phyloP scores from a whole-genome alignment of 176 grass and related monocot genomes.

The Zea mays region DNA sequence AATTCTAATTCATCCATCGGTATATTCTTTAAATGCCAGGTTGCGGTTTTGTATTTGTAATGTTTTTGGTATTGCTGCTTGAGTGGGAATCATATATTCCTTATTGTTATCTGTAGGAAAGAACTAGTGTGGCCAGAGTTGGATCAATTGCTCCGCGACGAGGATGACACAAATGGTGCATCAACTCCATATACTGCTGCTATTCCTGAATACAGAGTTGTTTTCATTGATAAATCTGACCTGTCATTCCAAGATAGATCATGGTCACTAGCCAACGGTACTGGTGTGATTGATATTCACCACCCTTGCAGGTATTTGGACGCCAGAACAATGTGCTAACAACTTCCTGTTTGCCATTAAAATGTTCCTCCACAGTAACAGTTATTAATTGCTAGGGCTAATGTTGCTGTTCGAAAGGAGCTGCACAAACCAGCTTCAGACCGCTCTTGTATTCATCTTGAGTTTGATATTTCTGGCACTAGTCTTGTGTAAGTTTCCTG shows the following conservation, averaged over 20 bases:
- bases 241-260: constrained; percentile 52
- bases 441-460: constrained; percentile 89
- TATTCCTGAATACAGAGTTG: constrained; percentile 86
- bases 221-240: constrained; percentile 65
- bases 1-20: background rate
- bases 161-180: constrained; percentile 65
- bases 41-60: constrained; percentile 1
- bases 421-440: constrained; percentile 82
- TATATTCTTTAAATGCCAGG: constrained; percentile 9
- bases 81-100: background rate
- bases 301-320: constrained; percentile 76
- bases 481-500: constrained; percentile 69
- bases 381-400: constrained; percentile 52
- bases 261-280: constrained; percentile 74
- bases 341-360: constrained; percentile 20
- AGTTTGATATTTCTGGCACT: constrained; percentile 80
- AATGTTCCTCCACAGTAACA: constrained; percentile 32
- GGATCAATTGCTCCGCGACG: constrained; percentile 73
- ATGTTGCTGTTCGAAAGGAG: constrained; percentile 81
- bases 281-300: constrained; percentile 65
- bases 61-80: constrained; percentile 13
- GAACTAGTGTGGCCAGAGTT: constrained; percentile 88
- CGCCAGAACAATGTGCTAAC: constrained; percentile 8
- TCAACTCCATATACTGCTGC: constrained; percentile 85
- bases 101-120: constrained; percentile 62